phyloP scores from a whole-genome alignment of 371 early-diverging fungal genomes.

The Quaeritorhiza haematococci region DNA sequence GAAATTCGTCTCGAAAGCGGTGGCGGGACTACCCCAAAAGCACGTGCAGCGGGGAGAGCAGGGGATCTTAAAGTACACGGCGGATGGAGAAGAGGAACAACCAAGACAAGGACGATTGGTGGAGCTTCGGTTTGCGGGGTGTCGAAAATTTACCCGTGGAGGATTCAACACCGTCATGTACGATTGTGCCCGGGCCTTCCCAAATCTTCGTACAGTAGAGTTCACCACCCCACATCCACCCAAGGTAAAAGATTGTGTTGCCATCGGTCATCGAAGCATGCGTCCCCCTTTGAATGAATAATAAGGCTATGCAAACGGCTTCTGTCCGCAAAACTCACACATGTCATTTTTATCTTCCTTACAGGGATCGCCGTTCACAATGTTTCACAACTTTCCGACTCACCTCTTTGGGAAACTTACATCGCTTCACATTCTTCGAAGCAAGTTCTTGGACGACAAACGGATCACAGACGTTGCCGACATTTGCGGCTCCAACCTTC shows the following conservation, averaged over 20 bases:
- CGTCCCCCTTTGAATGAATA: neutral
- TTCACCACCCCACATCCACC: conserved; percentile 9
- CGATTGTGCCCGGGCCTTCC: neutral
- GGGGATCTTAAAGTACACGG: neutral
- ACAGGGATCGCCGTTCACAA: neutral
- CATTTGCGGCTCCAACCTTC: neutral
- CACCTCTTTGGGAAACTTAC: neutral
- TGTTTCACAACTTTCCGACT: conserved; percentile 3
- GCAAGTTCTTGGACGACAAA: conserved; percentile 5
- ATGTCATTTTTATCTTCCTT: no score
- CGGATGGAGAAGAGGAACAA: neutral
- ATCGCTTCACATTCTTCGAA: conserved; percentile 9
- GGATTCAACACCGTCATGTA: conserved; percentile 1
- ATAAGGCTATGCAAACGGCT: no score
- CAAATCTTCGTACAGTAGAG: neutral
- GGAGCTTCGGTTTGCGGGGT: conserved; percentile 9
- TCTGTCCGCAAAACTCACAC: no score
- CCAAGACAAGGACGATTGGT: neutral
- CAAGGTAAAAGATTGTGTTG: neutral
- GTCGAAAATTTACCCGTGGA: conserved; percentile 6
- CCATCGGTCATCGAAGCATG: neutral
- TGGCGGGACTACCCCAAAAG: neutral
- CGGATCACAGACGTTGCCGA: neutral
- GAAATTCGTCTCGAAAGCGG: neutral
- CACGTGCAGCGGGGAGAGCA: neutral